Evolutionary conservation across 306 rosid species (phyloP), one percentile per base, ranked within the genome.

Genomic region (Cucurbita ficifolia): DNA sequence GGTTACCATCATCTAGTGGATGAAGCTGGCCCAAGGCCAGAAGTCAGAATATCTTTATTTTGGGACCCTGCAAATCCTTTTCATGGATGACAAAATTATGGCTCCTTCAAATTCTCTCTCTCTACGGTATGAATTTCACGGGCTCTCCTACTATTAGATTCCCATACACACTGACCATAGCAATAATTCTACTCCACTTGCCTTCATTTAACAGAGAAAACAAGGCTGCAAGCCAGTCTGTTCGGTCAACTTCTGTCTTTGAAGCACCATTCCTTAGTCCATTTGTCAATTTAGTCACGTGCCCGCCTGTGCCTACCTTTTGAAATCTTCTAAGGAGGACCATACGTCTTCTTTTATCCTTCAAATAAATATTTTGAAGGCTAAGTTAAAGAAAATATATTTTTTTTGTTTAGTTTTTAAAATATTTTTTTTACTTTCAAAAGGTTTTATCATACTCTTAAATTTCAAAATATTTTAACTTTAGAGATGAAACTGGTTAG

Each of bases 11-110:
- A 42, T 42, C 52, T 18, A 65, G 72, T 65, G 73, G 52, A 10
- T 68, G 73, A 68, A 21, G 73, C 22, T 68, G 73, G 73, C 21
- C 55, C 53, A 36, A 39, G 45, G 50, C 10, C 70, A 68, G 14
- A 22, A 45, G 73, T 68, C 53, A 67, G 54, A 45, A 69, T 48
- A 48, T 46, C 73, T 48, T 69, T 48, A 13, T 48, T 38, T 48
- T 45, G 73, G 73, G 73, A 22, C 57, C 73, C 73, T 24, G 18
- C 56, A 13, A 45, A 35, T 50, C 48, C 46, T 18, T 45, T 76
- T 74, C 81, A 77, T 82, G 85, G 40, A 72, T 82, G 85, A 77
- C 76, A 72, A 77, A 80, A 84, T 69, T 77, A 70, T 60, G 75
- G 73, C 75, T 70, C 56, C 77, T 78, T 71, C 64, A 83, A 72